Conservation (phyloP, 306 rosid species). For the Castanospermum australe region DNA sequence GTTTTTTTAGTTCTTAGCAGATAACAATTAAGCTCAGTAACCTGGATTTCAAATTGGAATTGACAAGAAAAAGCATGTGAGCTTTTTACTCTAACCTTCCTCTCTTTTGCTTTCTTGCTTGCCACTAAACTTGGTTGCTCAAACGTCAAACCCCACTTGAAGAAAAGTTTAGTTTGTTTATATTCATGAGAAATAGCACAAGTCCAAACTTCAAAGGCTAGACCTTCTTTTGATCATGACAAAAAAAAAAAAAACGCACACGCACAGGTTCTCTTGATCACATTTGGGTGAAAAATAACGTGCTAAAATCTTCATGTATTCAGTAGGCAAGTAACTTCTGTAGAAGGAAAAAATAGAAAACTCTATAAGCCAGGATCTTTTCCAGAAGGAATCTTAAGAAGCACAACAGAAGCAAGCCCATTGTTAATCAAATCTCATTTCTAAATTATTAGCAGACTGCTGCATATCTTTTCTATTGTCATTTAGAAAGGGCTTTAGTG, state of each 20-base stretch:
- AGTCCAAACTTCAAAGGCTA: constrained; percentile 35
- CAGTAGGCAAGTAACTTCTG: neutral
- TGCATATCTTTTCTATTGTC: constrained; percentile 31
- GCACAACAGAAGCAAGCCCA: constrained; percentile 4
- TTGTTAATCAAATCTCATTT: constrained; percentile 24
- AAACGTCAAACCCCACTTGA: constrained; percentile 35
- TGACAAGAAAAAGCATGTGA: constrained; percentile 57
- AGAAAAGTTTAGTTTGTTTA: constrained; percentile 48
- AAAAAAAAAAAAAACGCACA: constrained; percentile 2
- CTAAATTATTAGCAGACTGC: constrained; percentile 32
- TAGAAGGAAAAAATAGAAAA: neutral
- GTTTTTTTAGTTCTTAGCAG: constrained; percentile 26
- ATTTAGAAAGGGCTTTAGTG: constrained; percentile 40
- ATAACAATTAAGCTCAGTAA: constrained; percentile 38
- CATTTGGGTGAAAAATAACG: constrained; percentile 29
- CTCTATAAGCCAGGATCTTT: constrained; percentile 8
- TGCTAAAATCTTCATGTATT: constrained; percentile 10
- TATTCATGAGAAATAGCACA: constrained; percentile 44
- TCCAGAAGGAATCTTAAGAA: constrained; percentile 33
- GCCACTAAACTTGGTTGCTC: constrained; percentile 45
- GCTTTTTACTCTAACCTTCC: constrained; percentile 58
- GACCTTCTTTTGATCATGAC: constrained; percentile 34
- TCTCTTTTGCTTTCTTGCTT: constrained; percentile 52
- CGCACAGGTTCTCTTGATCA: constrained; percentile 1
- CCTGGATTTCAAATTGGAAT: constrained; percentile 49